These are phyloP conservation scores for Suillus alpinus DNA, from an alignment of 768 basidiomycete species.

Conservation along the genomic window DNA sequence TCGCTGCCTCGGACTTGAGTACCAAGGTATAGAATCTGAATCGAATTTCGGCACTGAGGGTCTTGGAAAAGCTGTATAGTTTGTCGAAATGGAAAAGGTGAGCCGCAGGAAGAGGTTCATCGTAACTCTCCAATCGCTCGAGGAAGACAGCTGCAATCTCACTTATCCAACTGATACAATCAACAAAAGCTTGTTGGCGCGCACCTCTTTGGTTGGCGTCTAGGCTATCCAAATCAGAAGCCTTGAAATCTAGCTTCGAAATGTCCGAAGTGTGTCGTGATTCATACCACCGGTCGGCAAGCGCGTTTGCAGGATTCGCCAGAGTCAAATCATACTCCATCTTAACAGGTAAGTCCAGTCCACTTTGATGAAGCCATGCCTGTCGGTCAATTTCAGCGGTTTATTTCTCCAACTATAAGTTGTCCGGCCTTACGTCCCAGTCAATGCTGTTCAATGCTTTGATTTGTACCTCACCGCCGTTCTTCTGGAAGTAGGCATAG, in stretches of 20 bases:
- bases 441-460: conserved; percentile 48
- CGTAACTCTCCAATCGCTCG: conserved; percentile 43
- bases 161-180: background rate
- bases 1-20: conserved; percentile 35
- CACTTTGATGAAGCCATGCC: conserved; percentile 60
- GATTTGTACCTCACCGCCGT: conserved; percentile 43
- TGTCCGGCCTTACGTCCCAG: conserved; percentile 46
- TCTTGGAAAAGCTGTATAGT: conserved; percentile 41
- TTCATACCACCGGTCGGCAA: conserved; percentile 52
- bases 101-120: conserved; percentile 37
- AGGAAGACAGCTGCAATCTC: conserved; percentile 49
- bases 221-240: conserved; percentile 45
- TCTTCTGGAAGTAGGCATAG: conserved; percentile 46
- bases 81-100: conserved; percentile 42
- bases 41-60: conserved; percentile 51
- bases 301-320: conserved; percentile 46
- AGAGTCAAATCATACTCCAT: conserved; percentile 54
- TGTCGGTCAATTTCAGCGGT: conserved; percentile 11
- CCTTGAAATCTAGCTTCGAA: conserved; percentile 37
- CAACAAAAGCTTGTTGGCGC: conserved; percentile 3
- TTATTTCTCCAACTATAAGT: no score
- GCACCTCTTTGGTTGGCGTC: conserved; percentile 51
- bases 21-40: conserved; percentile 51
- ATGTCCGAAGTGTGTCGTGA: conserved; percentile 37
- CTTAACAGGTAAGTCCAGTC: conserved; percentile 44